A percentile compares a stretch with the other conserved stretches of the same genome.
These are phyloP conservation scores for Achaetomium macrosporum DNA, from an alignment of 2,329 filamentous ascomycete species.

Conservation along the genomic window DNA sequence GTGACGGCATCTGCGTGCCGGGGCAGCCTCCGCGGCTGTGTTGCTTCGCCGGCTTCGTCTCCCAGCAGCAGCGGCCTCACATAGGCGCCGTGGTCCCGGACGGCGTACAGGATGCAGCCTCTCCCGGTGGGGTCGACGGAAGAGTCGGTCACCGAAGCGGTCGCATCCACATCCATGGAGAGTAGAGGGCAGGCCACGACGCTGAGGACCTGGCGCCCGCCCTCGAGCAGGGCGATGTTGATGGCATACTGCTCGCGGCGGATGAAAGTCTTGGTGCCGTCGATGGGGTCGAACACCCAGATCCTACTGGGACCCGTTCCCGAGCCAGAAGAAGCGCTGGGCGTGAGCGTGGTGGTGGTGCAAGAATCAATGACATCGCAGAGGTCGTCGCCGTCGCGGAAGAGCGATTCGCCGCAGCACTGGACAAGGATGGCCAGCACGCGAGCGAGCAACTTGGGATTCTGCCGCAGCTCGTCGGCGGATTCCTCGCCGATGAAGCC, in stretches of 20 bases:
- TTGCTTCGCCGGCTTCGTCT: background rate
- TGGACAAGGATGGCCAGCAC: constrained; percentile 42
- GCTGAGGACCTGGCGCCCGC: constrained; percentile 44
- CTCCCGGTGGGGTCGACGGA: constrained; percentile 37
- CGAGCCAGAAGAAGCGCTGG: constrained; percentile 23
- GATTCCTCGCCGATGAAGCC: constrained; percentile 13
- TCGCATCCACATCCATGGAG: constrained; percentile 31
- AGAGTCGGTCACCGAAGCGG: constrained; percentile 37
- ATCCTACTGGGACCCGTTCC: constrained; percentile 26
- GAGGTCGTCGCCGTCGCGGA: constrained; percentile 35
- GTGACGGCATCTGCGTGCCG: constrained; percentile 23
- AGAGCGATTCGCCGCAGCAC: background rate
- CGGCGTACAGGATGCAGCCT: constrained; percentile 48
- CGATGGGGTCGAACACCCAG: constrained; percentile 58
- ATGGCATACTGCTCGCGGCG: constrained; percentile 50
- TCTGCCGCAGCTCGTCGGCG: constrained; percentile 27
- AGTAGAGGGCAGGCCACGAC: constrained; percentile 42
- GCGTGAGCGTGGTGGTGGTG: constrained; percentile 23
- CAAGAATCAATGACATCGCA: constrained; percentile 51
- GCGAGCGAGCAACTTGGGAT: constrained; percentile 37
- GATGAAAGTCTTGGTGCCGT: constrained; percentile 54
- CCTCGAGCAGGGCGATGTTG: constrained; percentile 48
- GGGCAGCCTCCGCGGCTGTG: constrained; percentile 30
- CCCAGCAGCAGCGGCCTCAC: constrained; percentile 36
- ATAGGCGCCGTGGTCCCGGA: constrained; percentile 43